Percentiles rank a stretch among this genome's conserved stretches.
phyloP scores from a whole-genome alignment of 768 basidiomycete genomes.

The Paxillus involutus region DNA sequence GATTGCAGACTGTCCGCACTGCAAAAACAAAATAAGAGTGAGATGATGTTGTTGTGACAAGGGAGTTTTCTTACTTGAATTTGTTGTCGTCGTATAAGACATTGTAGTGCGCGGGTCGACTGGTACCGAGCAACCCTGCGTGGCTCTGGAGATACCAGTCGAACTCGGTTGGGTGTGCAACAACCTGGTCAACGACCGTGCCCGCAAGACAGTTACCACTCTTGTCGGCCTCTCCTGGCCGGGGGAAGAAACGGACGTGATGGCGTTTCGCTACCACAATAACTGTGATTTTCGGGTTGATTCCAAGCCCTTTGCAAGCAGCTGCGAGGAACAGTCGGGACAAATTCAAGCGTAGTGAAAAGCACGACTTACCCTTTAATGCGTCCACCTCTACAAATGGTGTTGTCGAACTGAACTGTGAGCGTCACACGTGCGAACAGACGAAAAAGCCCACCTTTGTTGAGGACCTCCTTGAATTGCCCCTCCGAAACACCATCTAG shows the following conservation, averaged over 20 bases:
- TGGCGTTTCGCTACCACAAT: conserved; percentile 73
- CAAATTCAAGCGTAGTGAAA: neutral
- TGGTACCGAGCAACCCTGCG: conserved; percentile 75
- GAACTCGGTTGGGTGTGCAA: conserved; percentile 69
- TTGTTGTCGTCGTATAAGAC: conserved; percentile 49
- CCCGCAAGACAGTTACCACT: conserved; percentile 78
- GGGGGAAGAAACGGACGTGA: conserved; percentile 54
- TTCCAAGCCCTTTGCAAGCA: conserved; percentile 59
- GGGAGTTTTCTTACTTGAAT: conserved; percentile 46
- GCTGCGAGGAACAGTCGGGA: conserved; percentile 35
- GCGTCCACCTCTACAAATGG: conserved; percentile 50
- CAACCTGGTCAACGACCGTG: conserved; percentile 71
- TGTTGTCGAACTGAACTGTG: neutral
- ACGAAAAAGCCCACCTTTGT: conserved; percentile 44
- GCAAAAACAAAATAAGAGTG: conserved; percentile 5
- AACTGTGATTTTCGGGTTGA: conserved; percentile 68
- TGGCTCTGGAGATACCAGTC: conserved; percentile 83
- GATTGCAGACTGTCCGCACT: conserved; percentile 71
- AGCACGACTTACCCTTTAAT: conserved; percentile 48
- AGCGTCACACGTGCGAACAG: neutral
- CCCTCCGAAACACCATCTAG: conserved; percentile 58
- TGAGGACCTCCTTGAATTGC: conserved; percentile 49
- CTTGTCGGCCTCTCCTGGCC: conserved; percentile 49
- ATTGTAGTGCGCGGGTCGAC: conserved; percentile 61
- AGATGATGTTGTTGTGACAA: neutral